A percentile compares a stretch with the other conserved stretches of the same genome.
Evolutionary conservation across 192 early-diverging fungal genomes (phyloP).

Genomic region (Podochytrium sp.): DNA sequence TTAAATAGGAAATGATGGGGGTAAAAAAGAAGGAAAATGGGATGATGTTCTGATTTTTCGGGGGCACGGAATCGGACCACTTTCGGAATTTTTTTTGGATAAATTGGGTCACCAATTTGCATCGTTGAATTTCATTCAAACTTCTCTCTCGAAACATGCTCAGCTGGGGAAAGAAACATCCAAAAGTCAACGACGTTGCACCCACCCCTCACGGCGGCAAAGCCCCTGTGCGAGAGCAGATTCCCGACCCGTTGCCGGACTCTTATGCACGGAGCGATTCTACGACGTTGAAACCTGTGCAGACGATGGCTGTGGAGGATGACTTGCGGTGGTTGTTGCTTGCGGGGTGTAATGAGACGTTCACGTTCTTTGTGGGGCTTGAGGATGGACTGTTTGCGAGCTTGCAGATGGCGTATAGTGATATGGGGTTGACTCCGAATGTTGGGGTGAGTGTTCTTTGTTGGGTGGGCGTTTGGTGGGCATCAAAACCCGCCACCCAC

Average conservation of each 20-base stretch:
- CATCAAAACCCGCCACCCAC: neutral
- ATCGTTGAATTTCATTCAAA: too few species aligned
- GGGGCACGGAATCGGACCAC: too few species aligned
- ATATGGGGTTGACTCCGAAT: slow-evolving; percentile 48
- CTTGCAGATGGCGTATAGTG: slow-evolving; percentile 87
- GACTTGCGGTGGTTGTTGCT: slow-evolving; percentile 38
- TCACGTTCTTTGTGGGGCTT: slow-evolving; percentile 80
- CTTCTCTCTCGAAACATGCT: too few species aligned
- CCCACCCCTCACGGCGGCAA: neutral
- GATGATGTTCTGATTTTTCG: too few species aligned
- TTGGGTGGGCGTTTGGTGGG: neutral
- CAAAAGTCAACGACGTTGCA: neutral
- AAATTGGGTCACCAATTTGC: too few species aligned
- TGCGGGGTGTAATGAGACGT: slow-evolving; percentile 75
- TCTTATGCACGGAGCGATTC: neutral
- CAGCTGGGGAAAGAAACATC: neutral
- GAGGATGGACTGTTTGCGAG: slow-evolving; percentile 74
- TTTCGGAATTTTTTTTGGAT: too few species aligned
- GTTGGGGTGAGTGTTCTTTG: slow-evolving; percentile 9
- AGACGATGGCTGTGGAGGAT: slow-evolving; percentile 3
- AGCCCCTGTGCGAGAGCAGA: neutral
- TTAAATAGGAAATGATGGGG: too few species aligned
- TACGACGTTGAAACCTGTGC: neutral
- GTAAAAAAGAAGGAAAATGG: too few species aligned
- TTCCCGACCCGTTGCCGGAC: slow-evolving; percentile 5